phyloP scores from a whole-genome alignment of 2,329 filamentous ascomycete genomes.

The Cordyceps farinosa region DNA sequence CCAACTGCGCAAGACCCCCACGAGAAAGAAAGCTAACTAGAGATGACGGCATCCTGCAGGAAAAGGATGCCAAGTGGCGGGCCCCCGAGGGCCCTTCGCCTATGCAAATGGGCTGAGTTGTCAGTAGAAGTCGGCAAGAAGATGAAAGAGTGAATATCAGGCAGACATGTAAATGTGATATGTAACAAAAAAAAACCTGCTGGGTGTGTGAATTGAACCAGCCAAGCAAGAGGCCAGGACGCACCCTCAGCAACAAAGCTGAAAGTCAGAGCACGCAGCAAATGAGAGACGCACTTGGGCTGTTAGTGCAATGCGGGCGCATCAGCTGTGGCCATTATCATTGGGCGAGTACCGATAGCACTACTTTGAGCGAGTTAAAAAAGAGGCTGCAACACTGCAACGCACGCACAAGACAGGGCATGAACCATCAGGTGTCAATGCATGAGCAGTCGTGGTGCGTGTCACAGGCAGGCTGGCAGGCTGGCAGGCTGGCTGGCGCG shows the following conservation, averaged over 20 bases:
- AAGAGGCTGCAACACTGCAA: no score
- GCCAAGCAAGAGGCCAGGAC: neutral
- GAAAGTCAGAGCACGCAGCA: neutral
- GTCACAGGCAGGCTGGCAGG: conserved; percentile 1
- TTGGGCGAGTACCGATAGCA: neutral
- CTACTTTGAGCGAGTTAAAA: no score
- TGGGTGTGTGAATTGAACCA: neutral
- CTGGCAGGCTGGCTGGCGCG: neutral
- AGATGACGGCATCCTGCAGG: conserved; percentile 11
- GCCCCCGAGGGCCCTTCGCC: neutral
- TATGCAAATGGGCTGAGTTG: neutral
- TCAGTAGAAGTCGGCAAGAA: neutral
- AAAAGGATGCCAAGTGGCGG: neutral
- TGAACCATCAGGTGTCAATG: conserved; percentile 11
- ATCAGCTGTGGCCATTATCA: conserved; percentile 3
- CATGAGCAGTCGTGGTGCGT: neutral
- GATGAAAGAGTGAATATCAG: neutral
- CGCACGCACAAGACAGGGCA: neutral
- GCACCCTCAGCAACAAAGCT: neutral
- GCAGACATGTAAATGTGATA: conserved; percentile 6
- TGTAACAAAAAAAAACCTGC: conserved; percentile 1
- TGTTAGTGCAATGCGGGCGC: conserved; percentile 5
- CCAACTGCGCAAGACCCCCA: neutral
- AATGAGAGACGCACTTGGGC: neutral
- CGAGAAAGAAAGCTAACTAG: neutral